These are phyloP conservation scores for Neofusicoccum laricinum DNA, from an alignment of 2,329 filamentous ascomycete species.

Conservation along the genomic window DNA sequence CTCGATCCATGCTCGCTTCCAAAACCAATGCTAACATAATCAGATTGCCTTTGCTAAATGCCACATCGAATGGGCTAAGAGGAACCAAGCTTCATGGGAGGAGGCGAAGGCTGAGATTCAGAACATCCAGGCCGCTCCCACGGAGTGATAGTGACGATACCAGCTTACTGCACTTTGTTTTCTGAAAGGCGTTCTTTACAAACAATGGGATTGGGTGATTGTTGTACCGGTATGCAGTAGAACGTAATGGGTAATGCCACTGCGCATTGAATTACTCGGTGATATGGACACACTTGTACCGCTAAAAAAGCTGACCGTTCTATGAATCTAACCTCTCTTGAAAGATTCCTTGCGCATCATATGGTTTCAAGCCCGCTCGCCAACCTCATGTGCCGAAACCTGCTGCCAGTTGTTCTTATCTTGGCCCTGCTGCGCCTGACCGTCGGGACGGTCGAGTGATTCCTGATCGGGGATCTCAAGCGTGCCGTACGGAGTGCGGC, in stretches of 20 bases:
- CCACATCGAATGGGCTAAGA: conserved; percentile 91
- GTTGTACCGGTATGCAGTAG: not conserved
- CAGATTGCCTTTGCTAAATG: conserved; percentile 89
- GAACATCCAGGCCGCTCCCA: conserved; percentile 64
- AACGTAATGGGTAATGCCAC: conserved; percentile 7
- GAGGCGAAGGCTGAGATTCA: conserved; percentile 83
- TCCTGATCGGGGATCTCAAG: not conserved
- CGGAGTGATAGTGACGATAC: conserved; percentile 14
- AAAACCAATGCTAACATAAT: not conserved
- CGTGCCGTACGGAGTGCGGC: not conserved
- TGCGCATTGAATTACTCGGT: not conserved
- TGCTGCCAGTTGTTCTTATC: not conserved
- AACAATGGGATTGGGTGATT: not conserved
- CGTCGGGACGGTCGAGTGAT: not conserved
- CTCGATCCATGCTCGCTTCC: not conserved
- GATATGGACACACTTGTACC: not conserved
- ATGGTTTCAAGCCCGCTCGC: not conserved
- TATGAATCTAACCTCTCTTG: not conserved
- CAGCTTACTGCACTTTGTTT: not conserved
- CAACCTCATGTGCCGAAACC: not conserved
- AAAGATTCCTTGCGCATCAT: not conserved
- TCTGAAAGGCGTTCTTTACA: not conserved
- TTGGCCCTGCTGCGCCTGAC: not conserved
- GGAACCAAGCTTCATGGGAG: conserved; percentile 88
- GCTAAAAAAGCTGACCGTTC: not conserved